Evolutionary conservation across 805 yeast species (phyloP), one percentile per base, ranked within the genome.

Genomic region (Candida takata): DNA sequence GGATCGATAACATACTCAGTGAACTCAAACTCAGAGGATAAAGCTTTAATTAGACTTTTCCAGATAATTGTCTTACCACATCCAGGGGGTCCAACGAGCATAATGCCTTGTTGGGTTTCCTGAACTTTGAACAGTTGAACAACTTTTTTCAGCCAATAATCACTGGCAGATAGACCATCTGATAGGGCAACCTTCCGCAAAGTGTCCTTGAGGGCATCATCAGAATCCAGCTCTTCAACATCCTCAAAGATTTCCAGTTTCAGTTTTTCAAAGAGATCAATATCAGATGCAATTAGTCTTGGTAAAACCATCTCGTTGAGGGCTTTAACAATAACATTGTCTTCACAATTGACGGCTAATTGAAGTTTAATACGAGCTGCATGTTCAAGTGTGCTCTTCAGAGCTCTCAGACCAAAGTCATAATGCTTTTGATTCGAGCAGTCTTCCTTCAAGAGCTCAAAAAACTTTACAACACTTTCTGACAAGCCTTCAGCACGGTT

Each of bases 341-440:
- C 14, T 17, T 31, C 28, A 5, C 12, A 12, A 6, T 13, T 17
- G 11, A 12, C 12, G 10, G 28, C 8, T 7, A 17, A 12, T 10
- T 8, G 4, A 8, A 10, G 10, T 6, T 59, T 64, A 8, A 72
- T 45, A 12, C 51, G 43, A 3, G 86, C 84, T 44, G 88, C 77
- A 36, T 70, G 70, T 8, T 64, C 57, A 13, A 90, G 55, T 1
- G 79, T 73, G 26, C 77, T 67, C 50, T 88, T 90, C 38, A 90
- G 55, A 0, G 95, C 79, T 40, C 97, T 67, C 29, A 90, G 60
- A 0, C 97, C 95, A 69, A 90, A 90, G 50, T 90, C 97, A 48
- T 90, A 90, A 52, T 90, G 97, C 5, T 57, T 51, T 50, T 85
- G 95, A 0, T 41, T 16, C 0, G 83, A 67, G 10, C 75, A 57